Evolutionary conservation across 2,329 filamentous ascomycete genomes (phyloP).

Genomic region (Colletotrichum tamarilloi): DNA sequence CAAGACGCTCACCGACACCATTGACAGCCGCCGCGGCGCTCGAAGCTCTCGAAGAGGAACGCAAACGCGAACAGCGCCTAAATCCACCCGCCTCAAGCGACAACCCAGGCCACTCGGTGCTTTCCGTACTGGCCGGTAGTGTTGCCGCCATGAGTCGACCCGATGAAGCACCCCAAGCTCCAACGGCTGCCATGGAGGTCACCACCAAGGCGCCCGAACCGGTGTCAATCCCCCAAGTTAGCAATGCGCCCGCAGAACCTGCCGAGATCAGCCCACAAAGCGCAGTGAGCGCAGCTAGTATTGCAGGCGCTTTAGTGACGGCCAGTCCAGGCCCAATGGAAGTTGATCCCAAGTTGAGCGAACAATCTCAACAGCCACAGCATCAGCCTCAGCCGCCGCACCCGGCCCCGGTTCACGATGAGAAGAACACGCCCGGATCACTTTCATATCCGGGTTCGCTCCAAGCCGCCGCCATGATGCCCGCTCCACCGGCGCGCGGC

Average conservation of each 20-base stretch:
- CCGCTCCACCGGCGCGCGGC: constrained; percentile 59
- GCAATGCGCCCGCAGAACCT: constrained; percentile 50
- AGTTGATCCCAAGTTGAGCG: constrained; percentile 56
- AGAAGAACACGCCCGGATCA: constrained; percentile 60
- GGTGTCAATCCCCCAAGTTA: constrained; percentile 44
- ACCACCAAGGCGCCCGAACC: constrained; percentile 45
- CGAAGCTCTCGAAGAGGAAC: constrained; percentile 65
- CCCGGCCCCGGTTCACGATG: constrained; percentile 60
- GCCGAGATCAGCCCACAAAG: constrained; percentile 58
- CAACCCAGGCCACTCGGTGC: constrained; percentile 63
- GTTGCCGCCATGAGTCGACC: constrained; percentile 65
- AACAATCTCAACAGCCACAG: constrained; percentile 56
- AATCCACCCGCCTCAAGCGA: constrained; percentile 60
- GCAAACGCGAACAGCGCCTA: constrained; percentile 51
- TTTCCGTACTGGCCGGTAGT: constrained; percentile 66
- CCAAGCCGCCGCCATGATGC: constrained; percentile 53
- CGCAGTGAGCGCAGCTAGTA: constrained; percentile 50
- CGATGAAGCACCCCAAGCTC: constrained; percentile 62
- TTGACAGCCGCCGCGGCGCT: constrained; percentile 57
- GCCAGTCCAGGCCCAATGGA: constrained; percentile 67
- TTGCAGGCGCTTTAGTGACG: constrained; percentile 56
- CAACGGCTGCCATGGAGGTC: constrained; percentile 56
- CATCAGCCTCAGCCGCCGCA: constrained; percentile 47
- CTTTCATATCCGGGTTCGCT: constrained; percentile 67
- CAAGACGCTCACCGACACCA: constrained; percentile 56